Evolutionary conservation across 768 basidiomycete genomes (phyloP).

Genomic region (Termitomyces sp.): DNA sequence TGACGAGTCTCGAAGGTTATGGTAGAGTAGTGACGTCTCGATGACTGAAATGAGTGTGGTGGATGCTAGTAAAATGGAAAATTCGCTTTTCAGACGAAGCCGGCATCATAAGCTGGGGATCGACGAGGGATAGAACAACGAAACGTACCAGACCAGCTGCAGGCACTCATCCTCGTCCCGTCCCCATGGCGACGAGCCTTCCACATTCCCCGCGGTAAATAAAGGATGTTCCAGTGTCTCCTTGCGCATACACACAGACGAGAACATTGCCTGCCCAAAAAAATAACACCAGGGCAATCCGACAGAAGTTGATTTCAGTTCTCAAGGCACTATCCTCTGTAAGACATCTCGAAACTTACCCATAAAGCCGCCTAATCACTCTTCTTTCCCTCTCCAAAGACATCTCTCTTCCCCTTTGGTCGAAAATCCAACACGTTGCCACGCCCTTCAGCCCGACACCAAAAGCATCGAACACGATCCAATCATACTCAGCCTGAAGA

Average conservation of each 20-base stretch:
- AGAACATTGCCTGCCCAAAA: conserved; percentile 91
- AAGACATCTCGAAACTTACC: conserved; percentile 20
- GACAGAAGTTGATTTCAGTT: conserved; percentile 18
- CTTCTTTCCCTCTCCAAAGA: conserved; percentile 26
- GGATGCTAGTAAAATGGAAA: conserved; percentile 56
- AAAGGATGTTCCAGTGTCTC: conserved; percentile 93
- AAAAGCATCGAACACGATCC: conserved; percentile 93
- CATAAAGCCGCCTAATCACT: conserved; percentile 61
- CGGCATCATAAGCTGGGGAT: conserved; percentile 24
- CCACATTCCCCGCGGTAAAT: conserved; percentile 54
- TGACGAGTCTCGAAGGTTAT: conserved; percentile 61
- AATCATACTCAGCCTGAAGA: conserved; percentile 88
- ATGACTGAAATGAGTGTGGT: conserved; percentile 55
- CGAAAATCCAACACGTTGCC: conserved; percentile 33
- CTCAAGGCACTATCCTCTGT: background rate
- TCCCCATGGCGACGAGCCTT: conserved; percentile 53
- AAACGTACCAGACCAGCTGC: conserved; percentile 36
- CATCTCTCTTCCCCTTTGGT: conserved; percentile 10
- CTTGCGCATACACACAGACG: conserved; percentile 93
- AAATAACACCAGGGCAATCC: conserved; percentile 67
- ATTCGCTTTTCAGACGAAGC: conserved; percentile 45
- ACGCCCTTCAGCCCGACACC: conserved; percentile 61
- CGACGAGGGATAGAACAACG: conserved; percentile 36
- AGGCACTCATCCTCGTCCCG: conserved; percentile 51
- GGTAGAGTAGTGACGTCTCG: conserved; percentile 52